Evolutionary conservation across 2,329 filamentous ascomycete species (phyloP), one percentile per base, ranked within the genome.

Genomic region (Grosmannia clavigera): DNA sequence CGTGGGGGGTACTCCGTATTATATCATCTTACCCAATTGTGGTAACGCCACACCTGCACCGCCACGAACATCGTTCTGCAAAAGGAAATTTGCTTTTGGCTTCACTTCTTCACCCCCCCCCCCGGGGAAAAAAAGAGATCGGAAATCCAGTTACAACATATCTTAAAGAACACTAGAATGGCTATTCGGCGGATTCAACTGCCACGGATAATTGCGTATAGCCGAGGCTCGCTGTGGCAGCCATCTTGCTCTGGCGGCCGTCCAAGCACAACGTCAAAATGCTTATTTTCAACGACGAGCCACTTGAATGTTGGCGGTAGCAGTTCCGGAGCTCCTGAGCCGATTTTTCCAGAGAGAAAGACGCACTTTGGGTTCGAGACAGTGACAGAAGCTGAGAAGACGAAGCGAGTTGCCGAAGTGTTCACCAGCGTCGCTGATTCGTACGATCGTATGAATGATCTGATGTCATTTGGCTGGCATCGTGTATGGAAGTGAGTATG

Each of bases 401-500:
- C 75, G 53, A 68, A 78, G 65, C 72, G 76, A 79, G 92, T 96
- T 50, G 88, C 88, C 62, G 84, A 83, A 51, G 94, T 99, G 61
- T 99, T 99, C 77, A 92, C 90, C 73, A 96, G 88, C 66, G 94
- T 99, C 50, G 94, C 94, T 66, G 85, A 89, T 64, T 90, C 88
- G 22, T 99, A 99, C 75, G 94, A 99, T 74, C 87, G 86, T 64
- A 99, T 99, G 94, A 99, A 99, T 76, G 94, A 99, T 73, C 81
- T 97, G 66, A 99, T 99, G 94, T 97, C 94, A 9, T 83, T 99
- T 55, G 94, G 94, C 60, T 92, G 96, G 75, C 94, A 99, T 73
- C 88, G 94, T 52, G 78, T 99, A 46, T 99, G 94, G 94, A 99
- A 87, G 82, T 82, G 66, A 57, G 79, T 72, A 55, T 11, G 2